Base-by-base conservation (phyloP, 805 yeast species). In the Maudiozyma turicensis region DNA sequence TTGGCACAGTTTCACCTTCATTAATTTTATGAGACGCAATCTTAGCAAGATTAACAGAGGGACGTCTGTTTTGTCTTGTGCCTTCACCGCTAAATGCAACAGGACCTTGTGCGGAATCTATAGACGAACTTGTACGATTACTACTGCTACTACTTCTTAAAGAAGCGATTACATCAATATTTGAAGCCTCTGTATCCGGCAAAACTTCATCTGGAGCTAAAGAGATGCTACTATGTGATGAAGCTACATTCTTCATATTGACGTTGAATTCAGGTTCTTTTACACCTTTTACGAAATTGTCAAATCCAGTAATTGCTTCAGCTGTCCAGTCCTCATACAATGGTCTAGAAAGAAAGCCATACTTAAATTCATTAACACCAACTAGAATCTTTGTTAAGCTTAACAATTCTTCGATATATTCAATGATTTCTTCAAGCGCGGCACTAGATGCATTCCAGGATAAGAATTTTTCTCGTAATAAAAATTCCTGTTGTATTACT, bases 391-490 rank as follows among this genome's bases (percentile, higher is more conserved):
- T 73, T 0, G 73, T 64, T 32, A 76, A 50, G 44, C 65, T 69
- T 6, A 71, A 50, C 10, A 76, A 58, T 52, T 74, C 78, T 51
- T 76, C 80, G 30, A 73, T 65, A 52, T 73, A 75, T 44, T 71
- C 75, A 41, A 76, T 73, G 35, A 76, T 65, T 52, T 76, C 80
- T 51, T 73, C 78, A 2, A 72, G 58, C 0, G 78, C 77, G 3
- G 75, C 70, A 49, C 71, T 70, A 1, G 76, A 62, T 2, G 80
- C 80, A 55, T 73, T 75, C 81, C 81, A 76, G 48, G 74, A 67
- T 53, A 76, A 58, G 48, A 72, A 67, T 51, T 68, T 66, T 49
- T 71, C 72, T 49, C 68, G 66, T 20, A 70, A 48, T 4, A 68
- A 50, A 34, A 57, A 56, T 14, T 64, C 66, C 38, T 46, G 41